phyloP scores from a whole-genome alignment of 768 basidiomycete species.

The Russula sp. region DNA sequence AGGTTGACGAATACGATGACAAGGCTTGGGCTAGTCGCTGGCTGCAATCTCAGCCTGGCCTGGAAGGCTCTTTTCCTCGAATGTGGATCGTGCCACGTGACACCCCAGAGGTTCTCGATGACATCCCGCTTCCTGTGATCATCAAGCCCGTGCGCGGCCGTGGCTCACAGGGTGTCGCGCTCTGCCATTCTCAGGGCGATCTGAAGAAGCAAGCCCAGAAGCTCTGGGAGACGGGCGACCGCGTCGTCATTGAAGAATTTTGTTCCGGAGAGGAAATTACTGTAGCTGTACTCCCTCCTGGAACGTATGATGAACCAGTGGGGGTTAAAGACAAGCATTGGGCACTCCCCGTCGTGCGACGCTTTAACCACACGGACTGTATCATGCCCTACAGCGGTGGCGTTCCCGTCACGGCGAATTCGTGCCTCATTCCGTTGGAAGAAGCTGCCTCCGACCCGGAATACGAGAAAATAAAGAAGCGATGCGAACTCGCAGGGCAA shows the following conservation, averaged over 20 bases:
- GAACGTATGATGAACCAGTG: background rate
- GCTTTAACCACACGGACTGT: background rate
- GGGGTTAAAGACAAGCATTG: background rate
- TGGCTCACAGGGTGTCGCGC: slow-evolving; percentile 5
- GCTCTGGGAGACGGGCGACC: slow-evolving; percentile 5
- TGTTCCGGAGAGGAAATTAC: slow-evolving; percentile 4
- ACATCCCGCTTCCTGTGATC: background rate
- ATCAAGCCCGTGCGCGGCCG: slow-evolving; percentile 2
- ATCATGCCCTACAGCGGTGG: slow-evolving; percentile 1
- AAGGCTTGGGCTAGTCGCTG: background rate
- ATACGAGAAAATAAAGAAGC: background rate
- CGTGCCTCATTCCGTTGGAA: background rate
- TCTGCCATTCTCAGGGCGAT: background rate
- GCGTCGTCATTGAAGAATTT: slow-evolving; percentile 1
- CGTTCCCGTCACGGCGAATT: background rate
- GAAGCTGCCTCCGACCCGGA: background rate
- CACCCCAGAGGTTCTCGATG: background rate
- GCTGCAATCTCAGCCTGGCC: background rate
- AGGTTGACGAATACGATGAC: slow-evolving; percentile 2
- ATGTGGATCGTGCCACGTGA: background rate
- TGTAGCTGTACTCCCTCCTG: background rate
- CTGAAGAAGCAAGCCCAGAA: background rate
- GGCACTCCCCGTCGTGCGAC: slow-evolving; percentile 6
- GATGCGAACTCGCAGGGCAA: background rate
- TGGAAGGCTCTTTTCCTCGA: background rate